phyloP scores from a whole-genome alignment of 1,284 basidiomycete genomes.

The Ustilago lituana region DNA sequence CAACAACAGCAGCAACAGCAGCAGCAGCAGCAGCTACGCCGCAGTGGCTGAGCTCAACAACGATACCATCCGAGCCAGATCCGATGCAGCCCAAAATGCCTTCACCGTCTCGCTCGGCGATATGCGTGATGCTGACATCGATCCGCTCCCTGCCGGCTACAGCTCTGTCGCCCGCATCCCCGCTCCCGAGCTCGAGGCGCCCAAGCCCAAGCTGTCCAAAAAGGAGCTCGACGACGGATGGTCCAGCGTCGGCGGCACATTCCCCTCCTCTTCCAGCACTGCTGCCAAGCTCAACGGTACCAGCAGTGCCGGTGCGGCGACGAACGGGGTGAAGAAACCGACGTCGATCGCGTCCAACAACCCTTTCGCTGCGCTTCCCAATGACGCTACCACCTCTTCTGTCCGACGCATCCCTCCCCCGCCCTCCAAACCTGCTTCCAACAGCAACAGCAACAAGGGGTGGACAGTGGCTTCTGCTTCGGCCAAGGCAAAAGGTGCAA shows the following conservation, averaged over 20 bases:
- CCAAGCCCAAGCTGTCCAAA: slow-evolving; percentile 20
- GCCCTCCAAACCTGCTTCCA: slow-evolving; percentile 5
- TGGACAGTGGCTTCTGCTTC: slow-evolving; percentile 21
- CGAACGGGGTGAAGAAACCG: no score
- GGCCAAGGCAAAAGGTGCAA: slow-evolving; percentile 1
- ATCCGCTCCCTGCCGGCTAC: slow-evolving; percentile 29
- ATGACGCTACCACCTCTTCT: slow-evolving; percentile 32
- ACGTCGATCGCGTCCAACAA: slow-evolving; percentile 40
- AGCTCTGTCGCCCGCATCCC: slow-evolving; percentile 36
- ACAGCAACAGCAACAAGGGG: slow-evolving; percentile 1
- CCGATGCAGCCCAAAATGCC: slow-evolving; percentile 20
- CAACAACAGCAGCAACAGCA: not conserved
- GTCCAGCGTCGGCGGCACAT: slow-evolving; percentile 34
- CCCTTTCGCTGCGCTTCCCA: slow-evolving; percentile 48
- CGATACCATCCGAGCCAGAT: slow-evolving; percentile 23
- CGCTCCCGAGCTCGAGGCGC: slow-evolving; percentile 8
- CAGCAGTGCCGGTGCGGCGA: not conserved
- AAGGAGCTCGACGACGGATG: slow-evolving; percentile 42
- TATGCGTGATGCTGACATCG: slow-evolving; percentile 46
- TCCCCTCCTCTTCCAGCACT: slow-evolving; percentile 5
- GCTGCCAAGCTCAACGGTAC: slow-evolving; percentile 13
- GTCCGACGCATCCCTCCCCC: slow-evolving; percentile 17
- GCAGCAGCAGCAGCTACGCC: slow-evolving; percentile 13
- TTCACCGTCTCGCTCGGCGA: slow-evolving; percentile 30
- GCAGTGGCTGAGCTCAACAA: slow-evolving; percentile 24